A percentile compares a stretch with the other conserved stretches of the same genome.
These are phyloP conservation scores for Spatholobus suberectus DNA, from an alignment of 306 rosid genomes.

Conservation along the genomic window DNA sequence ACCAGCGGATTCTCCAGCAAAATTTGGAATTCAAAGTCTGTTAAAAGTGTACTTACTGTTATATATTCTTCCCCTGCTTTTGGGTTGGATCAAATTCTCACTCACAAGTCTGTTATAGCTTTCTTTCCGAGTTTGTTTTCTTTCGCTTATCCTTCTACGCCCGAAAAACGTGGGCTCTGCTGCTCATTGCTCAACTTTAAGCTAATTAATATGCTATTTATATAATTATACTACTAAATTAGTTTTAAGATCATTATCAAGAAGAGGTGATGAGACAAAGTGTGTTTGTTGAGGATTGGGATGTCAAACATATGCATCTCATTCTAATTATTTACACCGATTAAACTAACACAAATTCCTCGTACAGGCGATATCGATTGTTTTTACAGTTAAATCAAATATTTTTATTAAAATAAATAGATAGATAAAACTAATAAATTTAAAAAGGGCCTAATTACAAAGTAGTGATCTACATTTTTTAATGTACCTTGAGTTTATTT, in stretches of 20 bases:
- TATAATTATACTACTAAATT: background rate
- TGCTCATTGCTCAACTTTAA: background rate
- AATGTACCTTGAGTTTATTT: background rate
- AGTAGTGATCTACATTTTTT: background rate
- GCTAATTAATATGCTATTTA: background rate
- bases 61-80: slow-evolving; percentile 1
- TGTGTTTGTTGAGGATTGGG: background rate
- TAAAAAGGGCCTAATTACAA: background rate
- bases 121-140: background rate
- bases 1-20: slow-evolving; percentile 25
- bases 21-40: slow-evolving; percentile 4
- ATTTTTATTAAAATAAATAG: background rate
- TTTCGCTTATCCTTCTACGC: background rate
- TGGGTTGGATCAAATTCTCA: background rate
- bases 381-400: background rate
- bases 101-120: background rate
- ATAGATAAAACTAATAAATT: background rate
- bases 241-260: background rate
- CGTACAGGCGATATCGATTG: too few species aligned
- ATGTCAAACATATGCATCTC: background rate
- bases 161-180: background rate
- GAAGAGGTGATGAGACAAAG: background rate
- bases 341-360: background rate
- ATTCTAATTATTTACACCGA: background rate
- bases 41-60: background rate